phyloP scores from a whole-genome alignment of 2,329 filamentous ascomycete genomes.

The Sarocladiaceae sp. region DNA sequence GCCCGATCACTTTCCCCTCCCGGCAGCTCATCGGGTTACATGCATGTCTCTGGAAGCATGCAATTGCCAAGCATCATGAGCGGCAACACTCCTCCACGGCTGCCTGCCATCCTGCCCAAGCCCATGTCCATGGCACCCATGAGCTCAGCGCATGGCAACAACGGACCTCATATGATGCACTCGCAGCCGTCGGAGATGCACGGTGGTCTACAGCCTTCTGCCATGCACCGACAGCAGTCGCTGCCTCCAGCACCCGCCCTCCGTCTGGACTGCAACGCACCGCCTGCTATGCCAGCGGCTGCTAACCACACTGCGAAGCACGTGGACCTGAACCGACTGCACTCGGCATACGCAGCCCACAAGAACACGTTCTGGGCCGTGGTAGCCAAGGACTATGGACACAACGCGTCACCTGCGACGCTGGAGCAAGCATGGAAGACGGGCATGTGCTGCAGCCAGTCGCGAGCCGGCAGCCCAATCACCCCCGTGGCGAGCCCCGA shows the following conservation, averaged over 20 bases:
- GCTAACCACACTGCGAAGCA: constrained; percentile 31
- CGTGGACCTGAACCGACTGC: constrained; percentile 60
- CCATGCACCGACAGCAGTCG: constrained; percentile 10
- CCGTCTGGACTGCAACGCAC: constrained; percentile 53
- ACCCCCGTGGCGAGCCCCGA: constrained; percentile 46
- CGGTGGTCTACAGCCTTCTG: neutral
- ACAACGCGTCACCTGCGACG: constrained; percentile 51
- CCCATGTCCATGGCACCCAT: constrained; percentile 40
- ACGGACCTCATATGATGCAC: constrained; percentile 7
- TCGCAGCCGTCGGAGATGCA: constrained; percentile 3
- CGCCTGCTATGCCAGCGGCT: constrained; percentile 19
- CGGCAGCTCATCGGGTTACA: constrained; percentile 37
- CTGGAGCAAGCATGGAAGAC: constrained; percentile 67
- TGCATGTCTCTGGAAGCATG: constrained; percentile 39
- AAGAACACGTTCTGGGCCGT: constrained; percentile 66
- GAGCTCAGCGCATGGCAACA: neutral
- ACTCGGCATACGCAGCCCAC: constrained; percentile 63
- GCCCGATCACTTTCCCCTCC: constrained; percentile 45
- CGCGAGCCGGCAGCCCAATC: constrained; percentile 38
- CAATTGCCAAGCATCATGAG: constrained; percentile 49
- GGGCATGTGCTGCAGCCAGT: constrained; percentile 35
- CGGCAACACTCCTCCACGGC: constrained; percentile 37
- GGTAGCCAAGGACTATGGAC: constrained; percentile 66
- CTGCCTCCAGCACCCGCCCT: constrained; percentile 36
- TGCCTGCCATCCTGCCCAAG: constrained; percentile 61